Conservation (phyloP, 2,329 filamentous ascomycete genomes). For the Colletotrichum simmondsii region DNA sequence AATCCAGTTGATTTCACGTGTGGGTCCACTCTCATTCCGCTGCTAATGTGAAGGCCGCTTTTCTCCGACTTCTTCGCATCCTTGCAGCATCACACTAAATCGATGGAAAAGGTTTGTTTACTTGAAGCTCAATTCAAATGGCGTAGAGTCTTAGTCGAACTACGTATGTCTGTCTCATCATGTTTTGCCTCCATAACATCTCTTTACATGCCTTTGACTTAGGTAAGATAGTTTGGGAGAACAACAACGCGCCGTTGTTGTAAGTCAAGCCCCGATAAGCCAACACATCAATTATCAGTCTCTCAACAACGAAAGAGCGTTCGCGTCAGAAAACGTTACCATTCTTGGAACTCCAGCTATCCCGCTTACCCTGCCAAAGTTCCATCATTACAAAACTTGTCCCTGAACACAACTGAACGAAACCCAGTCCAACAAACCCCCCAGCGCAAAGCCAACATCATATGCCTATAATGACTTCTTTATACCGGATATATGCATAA, state of each 20-base stretch:
- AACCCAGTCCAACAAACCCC: not conserved
- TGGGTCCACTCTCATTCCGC: not conserved
- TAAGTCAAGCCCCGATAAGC: not conserved
- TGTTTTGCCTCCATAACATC: not conserved
- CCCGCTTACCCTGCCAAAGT: rapidly evolving
- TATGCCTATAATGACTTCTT: not conserved
- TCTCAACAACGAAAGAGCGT: not conserved
- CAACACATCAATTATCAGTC: not conserved
- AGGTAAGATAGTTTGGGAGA: rapidly evolving
- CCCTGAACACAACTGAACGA: not conserved
- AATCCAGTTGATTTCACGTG: not conserved
- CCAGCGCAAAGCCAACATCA: not conserved
- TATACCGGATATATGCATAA: not conserved
- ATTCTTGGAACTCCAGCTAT: not conserved
- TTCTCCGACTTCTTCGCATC: not conserved
- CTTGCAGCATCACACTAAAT: not conserved
- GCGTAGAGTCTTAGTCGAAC: rapidly evolving
- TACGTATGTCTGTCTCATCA: not conserved
- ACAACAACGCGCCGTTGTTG: not conserved
- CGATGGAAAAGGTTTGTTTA: not conserved
- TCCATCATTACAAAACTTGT: too few species aligned
- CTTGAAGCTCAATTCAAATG: too few species aligned
- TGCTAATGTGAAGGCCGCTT: not conserved
- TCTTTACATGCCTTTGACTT: not conserved
- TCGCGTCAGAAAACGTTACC: not conserved